Conservation (phyloP, 179 eudicot genomes). For the Amaranthus tricolor region DNA sequence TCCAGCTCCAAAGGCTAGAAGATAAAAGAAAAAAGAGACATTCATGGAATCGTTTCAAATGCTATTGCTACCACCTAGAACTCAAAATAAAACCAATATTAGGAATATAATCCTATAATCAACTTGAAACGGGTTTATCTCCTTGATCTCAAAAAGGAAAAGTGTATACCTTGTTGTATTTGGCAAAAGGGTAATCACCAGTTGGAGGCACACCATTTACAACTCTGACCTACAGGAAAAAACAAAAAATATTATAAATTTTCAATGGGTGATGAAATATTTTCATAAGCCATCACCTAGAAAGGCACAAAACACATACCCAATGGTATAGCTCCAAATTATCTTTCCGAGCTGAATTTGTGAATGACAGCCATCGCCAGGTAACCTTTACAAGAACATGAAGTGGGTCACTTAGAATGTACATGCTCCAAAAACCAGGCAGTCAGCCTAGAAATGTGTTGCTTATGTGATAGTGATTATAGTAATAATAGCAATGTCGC, state of each 20-base stretch:
- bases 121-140: not conserved
- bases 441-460: too few species aligned
- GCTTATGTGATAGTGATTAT: too few species aligned
- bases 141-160: not conserved
- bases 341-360: constrained; percentile 90
- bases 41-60: not conserved
- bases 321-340: constrained; percentile 86
- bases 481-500: too few species aligned
- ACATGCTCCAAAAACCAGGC: not conserved
- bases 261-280: not conserved
- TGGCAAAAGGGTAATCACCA: constrained; percentile 95
- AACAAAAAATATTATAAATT: not conserved
- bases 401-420: not conserved
- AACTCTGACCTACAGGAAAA: constrained; percentile 71
- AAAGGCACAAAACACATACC: constrained; percentile 45
- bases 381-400: constrained; percentile 50
- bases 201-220: constrained; percentile 92
- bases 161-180: constrained; percentile 72
- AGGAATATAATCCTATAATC: too few species aligned
- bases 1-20: not conserved
- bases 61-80: not conserved
- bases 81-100: not conserved
- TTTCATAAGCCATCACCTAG: not conserved
- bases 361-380: constrained; percentile 98
- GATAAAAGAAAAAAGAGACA: not conserved